These are phyloP conservation scores for Beauveria caledonica DNA, from an alignment of 2,329 filamentous ascomycete genomes.

Conservation along the genomic window DNA sequence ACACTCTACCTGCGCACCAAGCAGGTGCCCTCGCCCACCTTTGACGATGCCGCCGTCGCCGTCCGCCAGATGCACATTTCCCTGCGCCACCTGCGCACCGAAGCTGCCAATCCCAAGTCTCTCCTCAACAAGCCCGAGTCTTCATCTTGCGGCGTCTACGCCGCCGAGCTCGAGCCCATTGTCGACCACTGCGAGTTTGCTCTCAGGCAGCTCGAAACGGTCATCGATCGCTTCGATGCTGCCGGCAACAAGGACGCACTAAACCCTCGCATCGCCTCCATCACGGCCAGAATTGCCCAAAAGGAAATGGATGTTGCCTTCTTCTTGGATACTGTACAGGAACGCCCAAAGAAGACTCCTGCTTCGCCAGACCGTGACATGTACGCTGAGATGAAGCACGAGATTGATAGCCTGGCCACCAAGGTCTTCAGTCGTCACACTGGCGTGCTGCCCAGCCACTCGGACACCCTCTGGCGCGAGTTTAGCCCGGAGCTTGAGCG, in stretches of 20 bases:
- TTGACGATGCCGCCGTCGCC: conserved; percentile 40
- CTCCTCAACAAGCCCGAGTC: conserved; percentile 37
- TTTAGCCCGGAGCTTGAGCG: conserved; percentile 50
- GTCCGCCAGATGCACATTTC: conserved; percentile 47
- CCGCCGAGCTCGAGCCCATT: conserved; percentile 41
- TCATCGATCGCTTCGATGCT: conserved; percentile 40
- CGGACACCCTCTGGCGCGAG: conserved; percentile 48
- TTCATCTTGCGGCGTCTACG: conserved; percentile 31
- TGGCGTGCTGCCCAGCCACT: conserved; percentile 32
- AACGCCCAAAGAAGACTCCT: conserved; percentile 36
- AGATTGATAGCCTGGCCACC: conserved; percentile 49
- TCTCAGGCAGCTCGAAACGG: conserved; percentile 44
- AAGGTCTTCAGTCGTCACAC: conserved; percentile 38
- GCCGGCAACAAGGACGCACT: conserved; percentile 24
- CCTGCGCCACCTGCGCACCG: conserved; percentile 49
- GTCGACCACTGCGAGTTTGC: conserved; percentile 47
- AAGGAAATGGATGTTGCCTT: conserved; percentile 46
- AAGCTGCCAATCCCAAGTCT: conserved; percentile 49
- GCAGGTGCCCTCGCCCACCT: conserved; percentile 34
- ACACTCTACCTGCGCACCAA: conserved; percentile 47
- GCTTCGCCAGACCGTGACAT: conserved; percentile 30
- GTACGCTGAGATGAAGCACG: conserved; percentile 49
- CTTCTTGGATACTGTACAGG: conserved; percentile 50
- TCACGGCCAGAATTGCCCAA: conserved; percentile 38
- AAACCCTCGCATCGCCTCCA: conserved; percentile 32